Evolutionary conservation across 768 basidiomycete species (phyloP).

Genomic region (Leccinum arenicola): DNA sequence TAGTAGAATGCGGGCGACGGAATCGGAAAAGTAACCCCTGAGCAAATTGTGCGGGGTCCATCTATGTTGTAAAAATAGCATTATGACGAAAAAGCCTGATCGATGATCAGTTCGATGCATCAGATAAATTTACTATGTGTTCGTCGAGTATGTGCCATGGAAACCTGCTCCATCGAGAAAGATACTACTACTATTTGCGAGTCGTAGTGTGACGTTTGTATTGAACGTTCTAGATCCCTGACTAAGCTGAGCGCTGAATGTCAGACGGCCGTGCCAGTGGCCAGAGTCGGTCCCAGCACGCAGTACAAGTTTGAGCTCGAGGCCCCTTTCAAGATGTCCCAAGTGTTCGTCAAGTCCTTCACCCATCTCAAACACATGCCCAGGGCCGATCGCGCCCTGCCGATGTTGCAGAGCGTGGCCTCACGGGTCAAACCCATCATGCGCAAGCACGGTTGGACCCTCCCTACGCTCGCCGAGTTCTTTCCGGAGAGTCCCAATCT

Average conservation of each 20-base stretch:
- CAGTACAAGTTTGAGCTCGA: background rate
- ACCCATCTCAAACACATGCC: conserved; percentile 70
- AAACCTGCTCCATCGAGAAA: background rate
- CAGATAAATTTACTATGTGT: no score
- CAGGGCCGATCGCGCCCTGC: conserved; percentile 63
- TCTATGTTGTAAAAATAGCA: background rate
- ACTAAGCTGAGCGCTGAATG: conserved; percentile 7
- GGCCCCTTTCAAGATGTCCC: conserved; percentile 39
- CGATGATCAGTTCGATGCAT: background rate
- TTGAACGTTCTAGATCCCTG: background rate
- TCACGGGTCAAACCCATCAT: conserved; percentile 92
- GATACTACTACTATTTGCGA: background rate
- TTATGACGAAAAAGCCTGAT: background rate
- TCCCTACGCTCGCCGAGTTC: conserved; percentile 84
- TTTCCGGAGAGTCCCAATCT: conserved; percentile 73
- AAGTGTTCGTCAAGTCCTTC: conserved; percentile 61
- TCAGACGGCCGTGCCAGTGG: no score
- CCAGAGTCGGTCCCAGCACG: background rate
- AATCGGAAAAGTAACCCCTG: background rate
- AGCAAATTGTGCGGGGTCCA: background rate
- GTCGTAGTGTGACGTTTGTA: no score
- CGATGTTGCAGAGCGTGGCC: conserved; percentile 64
- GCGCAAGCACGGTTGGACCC: conserved; percentile 77
- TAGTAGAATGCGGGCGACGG: no score
- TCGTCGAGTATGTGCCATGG: background rate